Conservation (phyloP, 2,329 filamentous ascomycete species). For the Colletotrichum kahawae region DNA sequence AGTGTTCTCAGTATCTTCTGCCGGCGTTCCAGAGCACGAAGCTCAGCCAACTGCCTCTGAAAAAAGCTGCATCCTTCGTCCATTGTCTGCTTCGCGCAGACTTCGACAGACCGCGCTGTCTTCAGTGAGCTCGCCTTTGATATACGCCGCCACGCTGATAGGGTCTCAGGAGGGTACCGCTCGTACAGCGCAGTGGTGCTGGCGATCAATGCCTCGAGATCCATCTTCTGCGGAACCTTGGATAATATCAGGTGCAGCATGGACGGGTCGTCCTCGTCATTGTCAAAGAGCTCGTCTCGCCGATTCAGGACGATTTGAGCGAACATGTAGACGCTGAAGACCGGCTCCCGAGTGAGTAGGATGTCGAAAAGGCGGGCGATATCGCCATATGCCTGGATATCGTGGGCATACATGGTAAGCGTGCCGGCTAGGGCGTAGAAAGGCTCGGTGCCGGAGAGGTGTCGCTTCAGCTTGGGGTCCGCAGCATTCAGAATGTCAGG, state of each 20-base stretch:
- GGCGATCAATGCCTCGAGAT: slow-evolving; percentile 78
- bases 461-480: slow-evolving; percentile 73
- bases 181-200: slow-evolving; percentile 69
- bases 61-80: slow-evolving; percentile 73
- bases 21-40: slow-evolving; percentile 68
- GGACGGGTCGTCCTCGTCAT: slow-evolving; percentile 81
- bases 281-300: slow-evolving; percentile 82
- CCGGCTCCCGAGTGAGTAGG: slow-evolving; percentile 84
- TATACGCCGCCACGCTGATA: slow-evolving; percentile 76
- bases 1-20: slow-evolving; percentile 55
- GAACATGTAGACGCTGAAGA: slow-evolving; percentile 90
- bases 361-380: slow-evolving; percentile 94
- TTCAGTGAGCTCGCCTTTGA: slow-evolving; percentile 83
- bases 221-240: slow-evolving; percentile 81
- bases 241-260: slow-evolving; percentile 90
- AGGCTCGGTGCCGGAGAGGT: slow-evolving; percentile 80
- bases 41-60: slow-evolving; percentile 71
- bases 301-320: slow-evolving; percentile 85
- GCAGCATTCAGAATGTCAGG: slow-evolving; percentile 78
- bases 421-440: slow-evolving; percentile 95
- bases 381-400: slow-evolving; percentile 86
- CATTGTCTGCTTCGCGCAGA: slow-evolving; percentile 60
- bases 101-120: slow-evolving; percentile 66
- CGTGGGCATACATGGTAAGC: slow-evolving; percentile 94
- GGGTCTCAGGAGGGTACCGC: slow-evolving; percentile 71